Conservation (phyloP, 495 filamentous ascomycete genomes). For the Neurospora cerealis region DNA sequence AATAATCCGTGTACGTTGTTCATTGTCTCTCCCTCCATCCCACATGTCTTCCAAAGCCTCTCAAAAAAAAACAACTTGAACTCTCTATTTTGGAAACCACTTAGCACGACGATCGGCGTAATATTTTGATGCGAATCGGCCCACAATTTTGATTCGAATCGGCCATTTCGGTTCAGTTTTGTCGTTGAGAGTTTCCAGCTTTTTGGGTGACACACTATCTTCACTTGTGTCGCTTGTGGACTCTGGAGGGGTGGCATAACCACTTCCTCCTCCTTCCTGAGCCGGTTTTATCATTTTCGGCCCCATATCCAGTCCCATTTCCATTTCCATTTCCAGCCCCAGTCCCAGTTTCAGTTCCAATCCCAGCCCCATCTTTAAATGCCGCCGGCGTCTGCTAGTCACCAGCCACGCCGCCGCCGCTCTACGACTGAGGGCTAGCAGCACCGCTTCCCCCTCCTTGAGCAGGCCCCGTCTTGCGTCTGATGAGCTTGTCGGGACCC, state of each 20-base stretch:
- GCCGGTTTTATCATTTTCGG: neutral
- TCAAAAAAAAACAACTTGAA: neutral
- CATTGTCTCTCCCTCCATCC: neutral
- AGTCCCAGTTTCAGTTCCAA: neutral
- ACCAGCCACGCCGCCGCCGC: neutral
- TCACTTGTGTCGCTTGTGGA: neutral
- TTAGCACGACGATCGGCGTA: neutral
- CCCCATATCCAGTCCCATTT: neutral
- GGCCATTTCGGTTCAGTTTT: neutral
- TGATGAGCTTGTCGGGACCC: slow-evolving; percentile 35
- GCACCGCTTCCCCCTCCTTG: neutral
- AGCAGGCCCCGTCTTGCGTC: slow-evolving; percentile 19
- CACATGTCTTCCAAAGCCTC: neutral
- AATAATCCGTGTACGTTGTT: neutral
- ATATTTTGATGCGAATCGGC: neutral
- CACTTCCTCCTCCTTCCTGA: neutral
- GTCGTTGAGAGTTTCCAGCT: neutral
- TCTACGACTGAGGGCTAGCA: neutral
- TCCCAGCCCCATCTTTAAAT: neutral
- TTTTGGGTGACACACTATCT: neutral
- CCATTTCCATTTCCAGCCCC: neutral
- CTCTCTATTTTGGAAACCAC: neutral
- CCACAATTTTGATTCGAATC: neutral
- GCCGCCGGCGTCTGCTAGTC: too few relatives aligned
- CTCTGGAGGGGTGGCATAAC: neutral